phyloP scores from a whole-genome alignment of 2,329 filamentous ascomycete genomes.

The Penicillium capsulatum region DNA sequence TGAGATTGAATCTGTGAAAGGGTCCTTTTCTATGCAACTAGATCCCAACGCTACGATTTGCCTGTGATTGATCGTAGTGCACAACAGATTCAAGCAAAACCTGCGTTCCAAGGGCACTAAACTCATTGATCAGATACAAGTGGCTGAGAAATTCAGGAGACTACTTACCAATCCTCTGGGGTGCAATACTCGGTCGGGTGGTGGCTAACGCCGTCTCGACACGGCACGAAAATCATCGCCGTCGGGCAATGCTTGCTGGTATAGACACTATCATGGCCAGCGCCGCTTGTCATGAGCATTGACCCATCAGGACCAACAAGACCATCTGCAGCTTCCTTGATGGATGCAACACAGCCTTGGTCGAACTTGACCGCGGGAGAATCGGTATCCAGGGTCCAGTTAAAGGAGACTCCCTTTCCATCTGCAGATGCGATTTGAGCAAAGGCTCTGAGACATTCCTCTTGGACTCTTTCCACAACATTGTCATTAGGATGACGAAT shows the following conservation, averaged over 20 bases:
- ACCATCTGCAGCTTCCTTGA: constrained; percentile 52
- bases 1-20: background rate
- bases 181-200: constrained; percentile 56
- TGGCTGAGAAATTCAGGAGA: fast-evolving
- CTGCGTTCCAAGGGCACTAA: constrained; percentile 36
- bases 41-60: background rate
- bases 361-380: constrained; percentile 58
- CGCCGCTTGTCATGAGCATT: constrained; percentile 52
- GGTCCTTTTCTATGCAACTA: background rate
- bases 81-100: constrained; percentile 49
- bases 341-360: constrained; percentile 57
- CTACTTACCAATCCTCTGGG: constrained; percentile 40
- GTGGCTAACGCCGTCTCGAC: constrained; percentile 55
- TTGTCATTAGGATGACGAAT: constrained; percentile 56
- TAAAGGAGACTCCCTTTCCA: constrained; percentile 47
- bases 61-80: constrained; percentile 22
- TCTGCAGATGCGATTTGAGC: constrained; percentile 52
- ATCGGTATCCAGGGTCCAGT: constrained; percentile 57
- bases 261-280: constrained; percentile 59
- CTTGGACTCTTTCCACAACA: constrained; percentile 53
- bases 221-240: constrained; percentile 62
- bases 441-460: constrained; percentile 53
- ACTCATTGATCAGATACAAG: background rate
- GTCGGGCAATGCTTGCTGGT: constrained; percentile 53
- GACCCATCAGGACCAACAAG: constrained; percentile 50